These are phyloP conservation scores for Diversispora eburnea DNA, from an alignment of 192 early-diverging fungal species.

Conservation along the genomic window DNA sequence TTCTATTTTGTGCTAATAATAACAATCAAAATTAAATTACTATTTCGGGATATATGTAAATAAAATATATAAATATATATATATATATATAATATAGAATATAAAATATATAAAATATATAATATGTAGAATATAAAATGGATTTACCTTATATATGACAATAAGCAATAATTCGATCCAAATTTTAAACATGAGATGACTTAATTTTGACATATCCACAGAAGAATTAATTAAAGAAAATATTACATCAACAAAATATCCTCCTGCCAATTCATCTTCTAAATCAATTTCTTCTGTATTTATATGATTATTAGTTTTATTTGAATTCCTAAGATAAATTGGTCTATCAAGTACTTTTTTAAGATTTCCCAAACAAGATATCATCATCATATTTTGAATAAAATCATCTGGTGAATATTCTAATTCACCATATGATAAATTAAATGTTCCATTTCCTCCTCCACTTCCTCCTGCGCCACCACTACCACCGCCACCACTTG, in stretches of 20 bases:
- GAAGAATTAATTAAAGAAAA: slow-evolving; percentile 51
- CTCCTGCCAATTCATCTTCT: slow-evolving; percentile 38
- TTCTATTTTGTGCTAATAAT: slow-evolving; percentile 24
- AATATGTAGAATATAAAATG: neutral
- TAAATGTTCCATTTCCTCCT: slow-evolving; percentile 32
- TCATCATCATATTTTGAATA: slow-evolving; percentile 35
- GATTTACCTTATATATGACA: slow-evolving; percentile 54
- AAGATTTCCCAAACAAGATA: slow-evolving; percentile 35
- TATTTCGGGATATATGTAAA: slow-evolving; percentile 35
- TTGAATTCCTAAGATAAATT: slow-evolving; percentile 23
- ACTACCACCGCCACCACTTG: too few species aligned
- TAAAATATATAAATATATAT: neutral
- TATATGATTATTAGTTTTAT: neutral
- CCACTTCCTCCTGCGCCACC: too few species aligned
- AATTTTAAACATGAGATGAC: slow-evolving; percentile 44
- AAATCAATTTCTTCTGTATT: neutral
- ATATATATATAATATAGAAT: neutral
- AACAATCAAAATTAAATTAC: neutral
- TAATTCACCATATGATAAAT: slow-evolving; percentile 44
- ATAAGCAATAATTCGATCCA: slow-evolving; percentile 56
- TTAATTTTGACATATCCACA: slow-evolving; percentile 43
- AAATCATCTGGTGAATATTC: slow-evolving; percentile 36
- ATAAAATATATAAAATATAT: neutral
- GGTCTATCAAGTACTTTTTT: slow-evolving; percentile 46
- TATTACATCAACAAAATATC: slow-evolving; percentile 52